Base-by-base conservation (phyloP, 2,329 filamentous ascomycete genomes). In the Ceratocystis lukuohia region DNA sequence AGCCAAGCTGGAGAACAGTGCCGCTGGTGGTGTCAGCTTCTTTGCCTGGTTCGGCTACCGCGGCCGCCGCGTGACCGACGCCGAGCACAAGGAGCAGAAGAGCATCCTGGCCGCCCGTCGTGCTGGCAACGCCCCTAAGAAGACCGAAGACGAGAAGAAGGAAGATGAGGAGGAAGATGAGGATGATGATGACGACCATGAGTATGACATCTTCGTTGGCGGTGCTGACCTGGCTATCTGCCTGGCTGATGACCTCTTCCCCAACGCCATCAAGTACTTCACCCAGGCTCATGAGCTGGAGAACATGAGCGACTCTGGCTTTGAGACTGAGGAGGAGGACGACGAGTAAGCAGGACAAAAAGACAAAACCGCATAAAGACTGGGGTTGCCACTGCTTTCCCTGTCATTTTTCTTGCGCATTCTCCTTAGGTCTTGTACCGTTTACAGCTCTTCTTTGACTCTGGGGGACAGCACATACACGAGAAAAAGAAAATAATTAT, bases 31-130 rank as follows among this genome's bases (percentile, higher is more conserved):
- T 5, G 74, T 86, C 63, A 91, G 87, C 77, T 96, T 96, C 81
- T 96, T 96, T 74, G 84, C 86, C 67, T 94, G 88, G 83, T 96
- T 96, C 75, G 89, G 88, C 65, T 96, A 87, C 78, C 84, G 81
- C 69, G 89, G 85, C 70, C 79, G 83, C 69, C 84, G 83, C 72
- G 78, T 96, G 71, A 84, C 82, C 61, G 87, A 84, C 1, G 88
- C 89, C 75, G 88, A 95, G 80, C 87, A 83, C 71, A 80, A 84
- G 71, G 83, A 88, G 71, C 81, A 84, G 69, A 72, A 77, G 72
- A 74, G 75, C 65, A 76, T 77, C 71, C 77, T 77, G 70, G 77
- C 74, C 25, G 82, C 81, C 67, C 82, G 85, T 73, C 76, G 80
- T 67, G 77, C 77, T 8, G 77, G 79, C 1, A 77, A 77, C 20